Conservation (phyloP, 257 asterid genomes). For the Paulownia fortunei region DNA sequence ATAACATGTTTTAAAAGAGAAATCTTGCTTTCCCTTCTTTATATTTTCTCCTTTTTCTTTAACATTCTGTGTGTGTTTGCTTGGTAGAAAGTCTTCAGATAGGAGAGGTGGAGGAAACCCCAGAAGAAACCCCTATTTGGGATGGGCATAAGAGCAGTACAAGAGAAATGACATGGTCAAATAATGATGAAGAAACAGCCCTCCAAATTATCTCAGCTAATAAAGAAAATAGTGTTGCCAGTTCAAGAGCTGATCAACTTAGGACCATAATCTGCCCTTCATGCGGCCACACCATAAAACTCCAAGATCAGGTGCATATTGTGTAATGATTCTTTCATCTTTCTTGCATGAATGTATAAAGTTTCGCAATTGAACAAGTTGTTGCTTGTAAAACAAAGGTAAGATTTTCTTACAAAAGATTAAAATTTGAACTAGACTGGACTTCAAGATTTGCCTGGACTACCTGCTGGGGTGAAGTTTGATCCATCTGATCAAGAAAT, state of each 20-base stretch:
- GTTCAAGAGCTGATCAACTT: conserved; percentile 35
- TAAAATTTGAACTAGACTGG: conserved; percentile 26
- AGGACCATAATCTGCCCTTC: conserved; percentile 51
- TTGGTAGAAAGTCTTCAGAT: too few relatives aligned
- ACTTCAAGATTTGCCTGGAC: conserved; percentile 54
- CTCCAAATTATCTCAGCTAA: conserved; percentile 50
- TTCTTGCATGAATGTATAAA: not conserved
- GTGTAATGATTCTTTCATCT: not conserved
- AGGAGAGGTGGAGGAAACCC: conserved; percentile 28
- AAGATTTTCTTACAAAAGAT: not conserved
- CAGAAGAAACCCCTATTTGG: conserved; percentile 44
- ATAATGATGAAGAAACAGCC: conserved; percentile 32
- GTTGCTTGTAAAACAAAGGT: too few relatives aligned
- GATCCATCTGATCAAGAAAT: conserved; percentile 76
- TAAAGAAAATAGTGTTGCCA: conserved; percentile 24
- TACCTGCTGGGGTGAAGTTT: conserved; percentile 71
- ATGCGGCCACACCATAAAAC: conserved; percentile 49
- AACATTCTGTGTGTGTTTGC: not conserved
- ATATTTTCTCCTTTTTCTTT: not conserved
- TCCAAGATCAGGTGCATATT: conserved; percentile 49
- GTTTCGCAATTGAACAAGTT: too few relatives aligned
- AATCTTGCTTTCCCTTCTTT: not conserved
- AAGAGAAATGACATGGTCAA: conserved; percentile 64
- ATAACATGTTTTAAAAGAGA: conserved; percentile 29
- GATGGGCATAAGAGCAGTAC: conserved; percentile 48